Evolutionary conservation across 1,139 yeast genomes (phyloP).

Genomic region (Hyphopichia pseudoburtonii): DNA sequence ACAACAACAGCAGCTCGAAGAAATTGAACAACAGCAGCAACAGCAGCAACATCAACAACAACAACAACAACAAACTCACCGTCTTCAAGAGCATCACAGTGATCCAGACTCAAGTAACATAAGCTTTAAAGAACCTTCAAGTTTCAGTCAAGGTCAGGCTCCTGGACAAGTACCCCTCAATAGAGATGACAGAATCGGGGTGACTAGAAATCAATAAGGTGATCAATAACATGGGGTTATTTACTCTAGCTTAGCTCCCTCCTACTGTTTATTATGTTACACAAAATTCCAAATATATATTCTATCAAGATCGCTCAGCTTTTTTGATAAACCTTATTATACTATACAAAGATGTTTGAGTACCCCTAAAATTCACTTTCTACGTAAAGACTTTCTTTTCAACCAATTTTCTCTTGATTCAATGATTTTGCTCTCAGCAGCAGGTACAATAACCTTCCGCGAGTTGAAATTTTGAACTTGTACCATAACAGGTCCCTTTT

Average conservation of each 20-base stretch:
- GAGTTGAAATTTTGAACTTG: conserved; percentile 33
- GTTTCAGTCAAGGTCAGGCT: not conserved
- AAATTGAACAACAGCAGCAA: conserved; percentile 2
- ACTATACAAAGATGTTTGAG: no score
- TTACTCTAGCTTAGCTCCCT: not conserved
- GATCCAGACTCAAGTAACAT: conserved; percentile 4
- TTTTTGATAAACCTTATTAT: no score
- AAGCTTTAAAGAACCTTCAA: conserved; percentile 5
- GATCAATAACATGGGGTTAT: no score
- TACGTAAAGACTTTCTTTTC: conserved; percentile 51
- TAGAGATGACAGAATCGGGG: conserved; percentile 17
- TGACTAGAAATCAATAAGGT: not conserved
- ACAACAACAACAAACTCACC: conserved; percentile 8
- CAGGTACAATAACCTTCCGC: conserved; percentile 42
- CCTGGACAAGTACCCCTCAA: not conserved
- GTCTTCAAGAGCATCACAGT: conserved; percentile 7
- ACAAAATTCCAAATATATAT: no score
- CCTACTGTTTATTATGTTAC: not conserved
- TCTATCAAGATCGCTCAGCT: no score
- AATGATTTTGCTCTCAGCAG: conserved; percentile 41
- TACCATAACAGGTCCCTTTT: conserved; percentile 60
- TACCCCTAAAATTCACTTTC: no score
- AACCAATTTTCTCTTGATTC: conserved; percentile 58
- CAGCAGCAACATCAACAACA: conserved; percentile 9
- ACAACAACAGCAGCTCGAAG: conserved; percentile 5